Conservation (phyloP, 2,329 filamentous ascomycete species). For the Elsinoe fawcettii region DNA sequence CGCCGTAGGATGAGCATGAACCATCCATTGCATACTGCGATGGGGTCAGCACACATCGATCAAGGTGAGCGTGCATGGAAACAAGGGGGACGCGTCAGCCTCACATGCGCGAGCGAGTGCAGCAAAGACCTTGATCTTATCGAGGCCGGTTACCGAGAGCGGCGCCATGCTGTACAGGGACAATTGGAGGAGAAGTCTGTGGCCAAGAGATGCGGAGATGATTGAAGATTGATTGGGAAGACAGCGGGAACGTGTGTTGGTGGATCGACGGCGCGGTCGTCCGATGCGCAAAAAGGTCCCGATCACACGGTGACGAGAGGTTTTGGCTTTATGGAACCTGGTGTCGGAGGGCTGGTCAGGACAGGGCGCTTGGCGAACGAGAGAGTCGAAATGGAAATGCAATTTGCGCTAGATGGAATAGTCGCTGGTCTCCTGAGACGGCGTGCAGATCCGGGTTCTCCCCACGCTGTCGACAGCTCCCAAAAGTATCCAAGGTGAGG, state of each 20-base stretch:
- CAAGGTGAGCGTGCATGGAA: background rate
- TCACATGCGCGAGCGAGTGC: slow-evolving; percentile 10
- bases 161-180: slow-evolving; percentile 5
- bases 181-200: background rate
- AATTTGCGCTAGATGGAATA: background rate
- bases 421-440: background rate
- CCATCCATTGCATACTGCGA: slow-evolving; percentile 13
- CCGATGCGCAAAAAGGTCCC: slow-evolving; percentile 4
- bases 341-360: background rate
- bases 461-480: background rate
- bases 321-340: slow-evolving; percentile 6
- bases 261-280: slow-evolving; percentile 7
- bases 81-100: slow-evolving; percentile 12
- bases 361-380: background rate
- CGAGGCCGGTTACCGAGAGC: slow-evolving; percentile 12
- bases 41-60: background rate
- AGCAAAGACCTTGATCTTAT: slow-evolving; percentile 10
- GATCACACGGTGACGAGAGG: slow-evolving; percentile 10
- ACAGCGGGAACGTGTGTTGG: background rate
- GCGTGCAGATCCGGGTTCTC: slow-evolving; percentile 12
- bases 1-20: slow-evolving; percentile 6
- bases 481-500: background rate
- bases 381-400: background rate
- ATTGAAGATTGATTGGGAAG: background rate
- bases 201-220: slow-evolving; percentile 10